phyloP scores from a whole-genome alignment of 768 basidiomycete genomes.

The Mrakia gelida region DNA sequence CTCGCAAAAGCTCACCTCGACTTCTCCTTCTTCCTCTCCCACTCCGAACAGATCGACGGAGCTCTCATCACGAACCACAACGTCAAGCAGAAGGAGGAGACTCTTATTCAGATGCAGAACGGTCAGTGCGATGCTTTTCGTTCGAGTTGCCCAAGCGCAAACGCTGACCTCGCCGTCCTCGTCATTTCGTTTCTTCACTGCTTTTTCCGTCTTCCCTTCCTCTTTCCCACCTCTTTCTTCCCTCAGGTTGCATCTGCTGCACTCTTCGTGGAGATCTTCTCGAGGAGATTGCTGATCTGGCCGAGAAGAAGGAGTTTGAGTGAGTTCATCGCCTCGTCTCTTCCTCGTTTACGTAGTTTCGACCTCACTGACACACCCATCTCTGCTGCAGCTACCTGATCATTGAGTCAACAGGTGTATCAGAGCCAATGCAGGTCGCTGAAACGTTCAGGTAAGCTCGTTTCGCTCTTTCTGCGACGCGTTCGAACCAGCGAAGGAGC shows the following conservation, averaged over 20 bases:
- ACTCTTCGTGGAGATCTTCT: slow-evolving; percentile 44
- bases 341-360: not conserved
- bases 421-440: slow-evolving; percentile 44
- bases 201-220: not conserved
- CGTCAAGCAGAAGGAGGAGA: slow-evolving; percentile 40
- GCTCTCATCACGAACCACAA: slow-evolving; percentile 40
- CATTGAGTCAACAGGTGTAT: slow-evolving; percentile 43
- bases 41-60: slow-evolving; percentile 40
- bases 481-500: not conserved
- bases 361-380: not conserved
- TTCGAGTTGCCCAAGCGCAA: not conserved
- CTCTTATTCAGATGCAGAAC: slow-evolving; percentile 43
- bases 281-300: slow-evolving; percentile 42
- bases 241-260: slow-evolving; percentile 44
- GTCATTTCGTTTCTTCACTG: too few relatives aligned
- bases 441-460: slow-evolving; percentile 41
- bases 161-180: not conserved
- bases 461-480: not conserved
- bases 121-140: slow-evolving; percentile 33
- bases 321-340: slow-evolving; percentile 11
- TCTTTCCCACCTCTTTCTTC: not conserved
- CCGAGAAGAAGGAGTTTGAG: slow-evolving; percentile 39
- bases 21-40: not conserved
- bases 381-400: slow-evolving; percentile 39
- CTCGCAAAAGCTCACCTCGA: not conserved